Evolutionary conservation across 2,329 filamentous ascomycete species (phyloP).

Genomic region (Phoma sp.): DNA sequence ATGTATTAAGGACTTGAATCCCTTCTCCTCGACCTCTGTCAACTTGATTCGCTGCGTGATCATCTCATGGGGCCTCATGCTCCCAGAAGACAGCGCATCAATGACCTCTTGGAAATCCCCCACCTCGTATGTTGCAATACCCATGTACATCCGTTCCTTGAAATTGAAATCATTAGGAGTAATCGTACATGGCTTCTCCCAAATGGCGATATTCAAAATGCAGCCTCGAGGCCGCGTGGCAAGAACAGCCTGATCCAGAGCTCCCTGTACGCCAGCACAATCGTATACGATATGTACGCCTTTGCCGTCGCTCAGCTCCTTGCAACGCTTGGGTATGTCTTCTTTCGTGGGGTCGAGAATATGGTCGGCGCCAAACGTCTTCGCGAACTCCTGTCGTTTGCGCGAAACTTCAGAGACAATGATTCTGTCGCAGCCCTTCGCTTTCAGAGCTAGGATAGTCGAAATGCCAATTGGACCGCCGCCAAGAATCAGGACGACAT

Average conservation of each 20-base stretch:
- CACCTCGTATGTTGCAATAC: conserved; percentile 59
- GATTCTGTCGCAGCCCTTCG: conserved; percentile 49
- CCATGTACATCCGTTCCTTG: conserved; percentile 60
- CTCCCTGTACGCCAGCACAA: conserved; percentile 59
- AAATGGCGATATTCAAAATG: conserved; percentile 62
- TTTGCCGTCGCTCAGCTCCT: conserved; percentile 51
- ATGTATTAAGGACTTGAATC: conserved; percentile 55
- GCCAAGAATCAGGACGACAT: conserved; percentile 58
- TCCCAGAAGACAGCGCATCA: conserved; percentile 54
- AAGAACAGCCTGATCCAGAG: conserved; percentile 56
- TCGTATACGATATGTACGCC: conserved; percentile 61
- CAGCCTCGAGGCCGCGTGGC: conserved; percentile 58
- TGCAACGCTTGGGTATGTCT: conserved; percentile 54
- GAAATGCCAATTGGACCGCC: conserved; percentile 61
- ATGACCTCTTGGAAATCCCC: conserved; percentile 56
- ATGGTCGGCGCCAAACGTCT: conserved; percentile 58
- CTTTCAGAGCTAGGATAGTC: conserved; percentile 39
- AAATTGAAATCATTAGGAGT: conserved; percentile 60
- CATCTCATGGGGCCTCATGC: conserved; percentile 54
- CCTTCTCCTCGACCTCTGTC: conserved; percentile 54
- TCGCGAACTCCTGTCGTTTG: conserved; percentile 56
- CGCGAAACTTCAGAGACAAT: conserved; percentile 60
- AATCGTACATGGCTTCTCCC: conserved; percentile 59
- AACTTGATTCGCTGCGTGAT: conserved; percentile 57
- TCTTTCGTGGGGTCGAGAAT: conserved; percentile 59